phyloP scores from a whole-genome alignment of 441 rosid genomes.

The Erodium chrysanthum region DNA sequence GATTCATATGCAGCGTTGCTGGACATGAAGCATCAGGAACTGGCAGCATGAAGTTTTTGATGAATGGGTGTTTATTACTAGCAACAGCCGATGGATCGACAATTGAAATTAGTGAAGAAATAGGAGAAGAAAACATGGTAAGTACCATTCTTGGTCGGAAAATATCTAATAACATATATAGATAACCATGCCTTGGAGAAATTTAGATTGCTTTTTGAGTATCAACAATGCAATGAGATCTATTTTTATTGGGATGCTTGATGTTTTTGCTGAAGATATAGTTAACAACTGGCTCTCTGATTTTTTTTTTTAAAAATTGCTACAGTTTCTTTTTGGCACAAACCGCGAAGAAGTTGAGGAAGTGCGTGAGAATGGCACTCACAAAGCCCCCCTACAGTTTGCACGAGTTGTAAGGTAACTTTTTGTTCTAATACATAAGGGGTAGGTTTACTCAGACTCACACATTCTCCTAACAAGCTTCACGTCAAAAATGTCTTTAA shows the following conservation, averaged over 20 bases:
- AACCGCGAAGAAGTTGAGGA: conserved; percentile 31
- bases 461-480: too few species aligned
- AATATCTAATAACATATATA: neutral
- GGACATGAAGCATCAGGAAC: conserved; percentile 60
- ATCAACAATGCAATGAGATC: too few species aligned
- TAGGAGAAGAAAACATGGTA: conserved; percentile 40
- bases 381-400: conserved; percentile 39
- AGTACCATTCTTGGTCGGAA: neutral
- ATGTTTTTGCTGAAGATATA: neutral
- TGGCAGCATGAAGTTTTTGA: conserved; percentile 43
- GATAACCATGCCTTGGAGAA: neutral
- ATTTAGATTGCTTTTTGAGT: too few species aligned
- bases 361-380: conserved; percentile 30
- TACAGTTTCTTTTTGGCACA: conserved; percentile 43
- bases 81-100: conserved; percentile 51
- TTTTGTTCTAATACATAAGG: neutral
- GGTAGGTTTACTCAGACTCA: too few species aligned
- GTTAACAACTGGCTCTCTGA: conserved; percentile 9
- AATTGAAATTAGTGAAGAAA: conserved; percentile 37
- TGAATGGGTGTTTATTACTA: conserved; percentile 47
- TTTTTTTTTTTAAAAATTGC: conserved; percentile 8
- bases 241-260: neutral
- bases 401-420: conserved; percentile 43
- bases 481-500: too few species aligned
- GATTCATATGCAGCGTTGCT: conserved; percentile 33